These are phyloP conservation scores for Proliferodiscus dingleyae DNA, from an alignment of 2,329 filamentous ascomycete species.

Conservation along the genomic window DNA sequence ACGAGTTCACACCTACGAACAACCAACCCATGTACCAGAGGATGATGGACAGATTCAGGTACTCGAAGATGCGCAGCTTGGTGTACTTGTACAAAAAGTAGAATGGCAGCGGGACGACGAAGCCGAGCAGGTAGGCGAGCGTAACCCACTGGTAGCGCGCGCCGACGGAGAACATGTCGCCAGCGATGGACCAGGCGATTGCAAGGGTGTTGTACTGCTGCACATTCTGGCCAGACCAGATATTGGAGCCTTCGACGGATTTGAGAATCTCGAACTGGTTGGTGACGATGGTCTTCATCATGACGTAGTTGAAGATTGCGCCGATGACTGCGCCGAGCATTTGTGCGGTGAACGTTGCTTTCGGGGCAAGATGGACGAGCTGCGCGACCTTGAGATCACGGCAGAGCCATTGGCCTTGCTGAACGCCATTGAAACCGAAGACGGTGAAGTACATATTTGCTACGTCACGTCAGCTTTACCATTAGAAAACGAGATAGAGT, in stretches of 20 bases:
- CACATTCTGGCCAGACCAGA: slow-evolving; percentile 44
- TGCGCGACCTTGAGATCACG: slow-evolving; percentile 48
- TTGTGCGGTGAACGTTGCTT: slow-evolving; percentile 58
- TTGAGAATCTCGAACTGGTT: slow-evolving; percentile 39
- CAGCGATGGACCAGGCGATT: slow-evolving; percentile 36
- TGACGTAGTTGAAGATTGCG: slow-evolving; percentile 41
- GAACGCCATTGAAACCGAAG: slow-evolving; percentile 38
- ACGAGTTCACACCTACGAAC: slow-evolving; percentile 40
- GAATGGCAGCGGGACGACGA: slow-evolving; percentile 39
- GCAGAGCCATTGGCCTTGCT: slow-evolving; percentile 40
- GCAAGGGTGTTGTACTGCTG: slow-evolving; percentile 42
- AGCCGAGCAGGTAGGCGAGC: slow-evolving; percentile 38
- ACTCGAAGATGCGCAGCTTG: slow-evolving; percentile 19
- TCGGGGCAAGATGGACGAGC: slow-evolving; percentile 53
- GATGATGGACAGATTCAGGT: slow-evolving; percentile 41
- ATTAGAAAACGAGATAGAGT: slow-evolving; percentile 34
- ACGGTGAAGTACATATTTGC: slow-evolving; percentile 35
- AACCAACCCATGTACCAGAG: slow-evolving; percentile 40
- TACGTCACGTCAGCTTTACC: slow-evolving; percentile 27
- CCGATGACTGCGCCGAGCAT: slow-evolving; percentile 38
- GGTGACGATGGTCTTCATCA: slow-evolving; percentile 39
- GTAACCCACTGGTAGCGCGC: slow-evolving; percentile 37
- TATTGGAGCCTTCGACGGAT: slow-evolving; percentile 38
- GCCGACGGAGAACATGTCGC: slow-evolving; percentile 39
- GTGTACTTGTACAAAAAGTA: slow-evolving; percentile 23